These are phyloP conservation scores for Blastosporella zonata DNA, from an alignment of 1,284 basidiomycete species.

Conservation along the genomic window DNA sequence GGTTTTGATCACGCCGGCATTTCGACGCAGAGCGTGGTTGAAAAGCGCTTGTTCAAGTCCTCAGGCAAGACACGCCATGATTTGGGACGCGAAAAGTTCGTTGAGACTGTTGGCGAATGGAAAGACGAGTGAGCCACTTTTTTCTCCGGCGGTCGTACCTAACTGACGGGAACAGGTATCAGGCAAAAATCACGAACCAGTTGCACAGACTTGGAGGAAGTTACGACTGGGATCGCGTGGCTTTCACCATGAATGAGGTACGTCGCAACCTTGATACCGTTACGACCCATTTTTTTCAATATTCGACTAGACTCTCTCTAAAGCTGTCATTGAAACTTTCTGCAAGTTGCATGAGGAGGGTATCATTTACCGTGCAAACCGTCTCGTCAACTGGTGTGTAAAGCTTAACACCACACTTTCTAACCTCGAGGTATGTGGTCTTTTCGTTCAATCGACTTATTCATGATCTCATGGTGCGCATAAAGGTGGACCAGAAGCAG, in stretches of 20 bases:
- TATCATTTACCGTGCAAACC: conserved; percentile 93
- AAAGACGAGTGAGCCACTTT: conserved; percentile 79
- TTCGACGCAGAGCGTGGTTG: conserved; percentile 97
- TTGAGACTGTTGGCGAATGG: conserved; percentile 95
- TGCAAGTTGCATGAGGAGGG: conserved; percentile 92
- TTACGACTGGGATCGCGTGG: conserved; percentile 91
- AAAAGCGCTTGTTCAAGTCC: conserved; percentile 86
- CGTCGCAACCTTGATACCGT: background rate
- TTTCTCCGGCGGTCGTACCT: background rate
- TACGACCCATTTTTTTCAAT: background rate
- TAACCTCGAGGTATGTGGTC: conserved; percentile 76
- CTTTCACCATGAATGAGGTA: conserved; percentile 95
- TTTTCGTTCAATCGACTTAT: background rate
- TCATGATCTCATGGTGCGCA: background rate
- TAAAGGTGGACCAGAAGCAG: conserved; percentile 89
- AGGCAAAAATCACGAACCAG: conserved; percentile 88
- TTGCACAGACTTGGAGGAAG: conserved; percentile 89
- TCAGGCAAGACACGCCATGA: conserved; percentile 89
- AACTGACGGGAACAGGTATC: conserved; percentile 57
- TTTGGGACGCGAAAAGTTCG: conserved; percentile 89
- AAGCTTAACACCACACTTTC: conserved; percentile 95
- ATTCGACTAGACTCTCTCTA: conserved; percentile 46
- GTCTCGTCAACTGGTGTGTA: conserved; percentile 99
- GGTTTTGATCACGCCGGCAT: conserved; percentile 99
- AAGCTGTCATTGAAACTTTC: conserved; percentile 92